These are phyloP conservation scores for Clarireedia monteithiana DNA, from an alignment of 2,329 filamentous ascomycete species.

Conservation along the genomic window DNA sequence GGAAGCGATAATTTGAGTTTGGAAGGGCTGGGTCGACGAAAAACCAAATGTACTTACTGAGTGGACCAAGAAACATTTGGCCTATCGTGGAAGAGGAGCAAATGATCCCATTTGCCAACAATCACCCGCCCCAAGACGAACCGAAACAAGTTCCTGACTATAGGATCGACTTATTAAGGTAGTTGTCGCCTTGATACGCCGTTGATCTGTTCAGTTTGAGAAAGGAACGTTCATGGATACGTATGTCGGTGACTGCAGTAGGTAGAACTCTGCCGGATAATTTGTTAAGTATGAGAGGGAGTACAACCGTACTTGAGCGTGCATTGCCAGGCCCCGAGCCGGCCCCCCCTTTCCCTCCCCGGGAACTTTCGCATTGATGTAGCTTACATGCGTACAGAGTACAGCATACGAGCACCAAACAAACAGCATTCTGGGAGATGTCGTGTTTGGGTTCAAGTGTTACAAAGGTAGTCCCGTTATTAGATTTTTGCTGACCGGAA, in stretches of 20 bases:
- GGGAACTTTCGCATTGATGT: neutral
- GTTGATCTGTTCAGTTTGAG: neutral
- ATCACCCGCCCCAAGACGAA: no score
- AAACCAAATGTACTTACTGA: no score
- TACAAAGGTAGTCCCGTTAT: neutral
- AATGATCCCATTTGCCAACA: no score
- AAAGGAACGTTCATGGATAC: neutral
- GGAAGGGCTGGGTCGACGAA: no score
- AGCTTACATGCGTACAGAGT: neutral
- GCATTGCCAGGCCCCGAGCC: neutral
- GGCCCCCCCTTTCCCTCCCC: neutral
- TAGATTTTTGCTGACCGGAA: neutral
- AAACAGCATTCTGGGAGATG: neutral
- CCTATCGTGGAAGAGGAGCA: no score
- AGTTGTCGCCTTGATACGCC: neutral
- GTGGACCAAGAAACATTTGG: no score
- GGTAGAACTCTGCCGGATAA: neutral
- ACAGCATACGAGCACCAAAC: conserved; percentile 1
- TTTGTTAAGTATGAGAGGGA: neutral
- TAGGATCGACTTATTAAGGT: no score
- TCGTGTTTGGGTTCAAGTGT: neutral
- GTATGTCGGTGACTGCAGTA: neutral
- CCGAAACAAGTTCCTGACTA: no score
- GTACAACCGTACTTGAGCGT: neutral
- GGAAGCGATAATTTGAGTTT: no score